Percentiles rank a stretch among this genome's conserved stretches.
Conservation (phyloP, 129 eudicot species). For the Chrysanthemum makinoi region DNA sequence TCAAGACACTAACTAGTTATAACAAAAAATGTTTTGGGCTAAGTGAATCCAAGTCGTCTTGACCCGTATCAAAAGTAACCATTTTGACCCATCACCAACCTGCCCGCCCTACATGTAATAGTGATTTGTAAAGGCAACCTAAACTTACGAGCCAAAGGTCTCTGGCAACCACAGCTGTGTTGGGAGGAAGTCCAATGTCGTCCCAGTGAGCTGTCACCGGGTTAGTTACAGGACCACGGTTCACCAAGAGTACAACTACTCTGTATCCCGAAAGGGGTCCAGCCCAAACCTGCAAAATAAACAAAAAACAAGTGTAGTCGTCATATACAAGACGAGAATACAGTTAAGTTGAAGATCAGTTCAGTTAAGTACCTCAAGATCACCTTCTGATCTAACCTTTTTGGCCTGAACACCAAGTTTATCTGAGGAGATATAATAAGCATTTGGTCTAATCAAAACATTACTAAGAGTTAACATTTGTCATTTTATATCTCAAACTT, state of each 20-base stretch:
- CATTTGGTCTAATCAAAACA: constrained; percentile 7
- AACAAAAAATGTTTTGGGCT: no score
- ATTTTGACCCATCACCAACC: background rate
- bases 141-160: constrained; percentile 82
- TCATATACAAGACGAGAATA: constrained; percentile 14
- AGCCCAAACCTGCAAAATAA: constrained; percentile 72
- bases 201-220: constrained; percentile 84
- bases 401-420: constrained; percentile 86
- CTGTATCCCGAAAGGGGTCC: constrained; percentile 78
- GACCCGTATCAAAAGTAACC: background rate
- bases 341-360: constrained; percentile 5
- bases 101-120: background rate
- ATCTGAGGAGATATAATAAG: constrained; percentile 40
- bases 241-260: constrained; percentile 73
- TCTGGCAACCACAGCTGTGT: constrained; percentile 47
- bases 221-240: constrained; percentile 44
- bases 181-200: constrained; percentile 75
- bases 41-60: background rate
- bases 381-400: constrained; percentile 78
- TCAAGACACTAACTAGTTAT: no score
- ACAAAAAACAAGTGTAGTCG: background rate
- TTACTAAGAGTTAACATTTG: constrained; percentile 8
- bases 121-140: constrained; percentile 4
- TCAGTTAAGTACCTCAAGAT: constrained; percentile 60
- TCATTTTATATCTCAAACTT: constrained; percentile 10